A percentile compares a stretch with the other conserved stretches of the same genome.
These are phyloP conservation scores for Microstroma glucosiphilum DNA, from an alignment of 1,284 basidiomycete genomes.

Conservation along the genomic window DNA sequence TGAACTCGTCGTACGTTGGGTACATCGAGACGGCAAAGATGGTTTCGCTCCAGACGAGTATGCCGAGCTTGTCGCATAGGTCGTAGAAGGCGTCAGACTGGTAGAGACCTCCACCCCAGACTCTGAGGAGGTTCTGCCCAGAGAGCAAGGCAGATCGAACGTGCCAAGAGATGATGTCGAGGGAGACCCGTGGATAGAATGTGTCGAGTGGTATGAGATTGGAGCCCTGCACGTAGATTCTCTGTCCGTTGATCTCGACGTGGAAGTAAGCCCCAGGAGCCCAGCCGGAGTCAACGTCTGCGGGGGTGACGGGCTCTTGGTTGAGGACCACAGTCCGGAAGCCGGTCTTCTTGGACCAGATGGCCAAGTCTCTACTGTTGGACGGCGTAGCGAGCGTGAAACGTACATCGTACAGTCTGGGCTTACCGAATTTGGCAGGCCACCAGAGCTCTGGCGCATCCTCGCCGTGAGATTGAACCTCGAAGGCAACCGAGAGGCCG, in stretches of 20 bases:
- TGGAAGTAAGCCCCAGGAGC: conserved; percentile 29
- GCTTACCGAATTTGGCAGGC: conserved; percentile 27
- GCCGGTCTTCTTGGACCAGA: conserved; percentile 21
- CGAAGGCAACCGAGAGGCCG: conserved; percentile 18
- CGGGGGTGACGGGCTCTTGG: conserved; percentile 20
- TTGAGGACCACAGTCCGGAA: conserved; percentile 35
- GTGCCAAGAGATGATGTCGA: conserved; percentile 24
- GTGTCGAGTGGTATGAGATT: conserved; percentile 30
- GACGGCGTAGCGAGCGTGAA: conserved; percentile 12
- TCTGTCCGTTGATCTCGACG: conserved; percentile 26
- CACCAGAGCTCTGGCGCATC: conserved; percentile 32
- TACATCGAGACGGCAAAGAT: conserved; percentile 58
- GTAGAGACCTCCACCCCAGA: conserved; percentile 42
- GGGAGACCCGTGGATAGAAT: conserved; percentile 18
- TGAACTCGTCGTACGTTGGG: conserved; percentile 56
- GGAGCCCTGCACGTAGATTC: conserved; percentile 29
- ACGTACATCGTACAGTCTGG: conserved; percentile 23
- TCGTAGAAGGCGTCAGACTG: conserved; percentile 55
- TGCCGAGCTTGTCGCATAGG: conserved; percentile 61
- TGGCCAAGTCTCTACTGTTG: no score
- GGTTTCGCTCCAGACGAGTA: conserved; percentile 63
- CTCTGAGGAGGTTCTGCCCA: conserved; percentile 29
- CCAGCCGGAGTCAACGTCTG: conserved; percentile 17
- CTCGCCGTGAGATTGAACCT: conserved; percentile 18
- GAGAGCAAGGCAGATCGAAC: conserved; percentile 20